Conservation (phyloP, 768 basidiomycete genomes). For the Hemileccinum impolitum region DNA sequence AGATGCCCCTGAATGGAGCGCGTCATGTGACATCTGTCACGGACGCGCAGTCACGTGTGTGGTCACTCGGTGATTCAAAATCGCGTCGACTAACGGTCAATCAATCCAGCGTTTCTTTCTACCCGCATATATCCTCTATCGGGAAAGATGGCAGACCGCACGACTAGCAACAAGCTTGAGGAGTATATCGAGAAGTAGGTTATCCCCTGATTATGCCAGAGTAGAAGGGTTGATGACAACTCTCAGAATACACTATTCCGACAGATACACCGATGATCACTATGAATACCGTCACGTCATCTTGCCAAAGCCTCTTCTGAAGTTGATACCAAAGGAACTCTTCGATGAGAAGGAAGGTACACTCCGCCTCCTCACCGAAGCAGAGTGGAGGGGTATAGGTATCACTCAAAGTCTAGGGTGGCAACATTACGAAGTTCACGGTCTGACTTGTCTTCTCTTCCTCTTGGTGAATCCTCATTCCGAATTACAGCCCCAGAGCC, state of each 20-base stretch:
- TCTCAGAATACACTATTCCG: constrained; percentile 82
- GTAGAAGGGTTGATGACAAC: constrained; percentile 15
- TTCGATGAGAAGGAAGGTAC: constrained; percentile 77
- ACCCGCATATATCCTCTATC: constrained; percentile 11
- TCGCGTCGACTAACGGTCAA: constrained; percentile 3
- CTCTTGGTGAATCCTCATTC: constrained; percentile 12
- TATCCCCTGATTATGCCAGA: constrained; percentile 8
- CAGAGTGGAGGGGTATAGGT: constrained; percentile 95
- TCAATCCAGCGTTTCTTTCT: constrained; percentile 1
- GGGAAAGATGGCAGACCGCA: constrained; percentile 28
- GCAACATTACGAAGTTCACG: constrained; percentile 98
- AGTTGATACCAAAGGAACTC: constrained; percentile 85
- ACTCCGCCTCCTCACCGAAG: constrained; percentile 77
- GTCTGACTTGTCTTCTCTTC: constrained; percentile 37
- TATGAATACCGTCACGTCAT: constrained; percentile 98
- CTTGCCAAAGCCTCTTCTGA: constrained; percentile 90
- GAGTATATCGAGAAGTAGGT: constrained; percentile 77
- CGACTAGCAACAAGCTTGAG: constrained; percentile 53
- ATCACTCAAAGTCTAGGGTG: constrained; percentile 95
- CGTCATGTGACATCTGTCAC: constrained; percentile 23
- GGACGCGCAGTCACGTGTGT: constrained; percentile 25
- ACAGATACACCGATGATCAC: constrained; percentile 87
- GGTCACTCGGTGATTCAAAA: constrained; percentile 2
- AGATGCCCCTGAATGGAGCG: neutral
- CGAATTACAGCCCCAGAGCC: constrained; percentile 73